Conservation (phyloP, 805 yeast genomes). For the Teunomyces aglyptinius region DNA sequence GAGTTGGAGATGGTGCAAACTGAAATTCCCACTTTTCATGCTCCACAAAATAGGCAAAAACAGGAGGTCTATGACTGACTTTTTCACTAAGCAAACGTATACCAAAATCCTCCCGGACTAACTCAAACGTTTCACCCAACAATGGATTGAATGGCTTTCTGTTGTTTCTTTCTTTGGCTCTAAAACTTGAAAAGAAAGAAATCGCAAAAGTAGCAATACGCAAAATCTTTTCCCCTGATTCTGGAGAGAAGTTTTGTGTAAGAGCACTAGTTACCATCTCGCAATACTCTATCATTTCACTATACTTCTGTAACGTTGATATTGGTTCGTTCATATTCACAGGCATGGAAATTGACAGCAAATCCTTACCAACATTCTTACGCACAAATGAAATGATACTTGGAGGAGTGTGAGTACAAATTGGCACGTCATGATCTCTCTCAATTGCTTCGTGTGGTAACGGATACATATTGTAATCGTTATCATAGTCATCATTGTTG, state of each 20-base stretch:
- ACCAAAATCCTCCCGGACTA: conserved; percentile 80
- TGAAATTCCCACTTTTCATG: conserved; percentile 66
- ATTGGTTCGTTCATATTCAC: conserved; percentile 92
- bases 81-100: conserved; percentile 78
- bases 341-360: conserved; percentile 86
- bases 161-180: conserved; percentile 70
- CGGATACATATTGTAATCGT: conserved; percentile 55
- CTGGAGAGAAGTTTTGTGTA: conserved; percentile 38
- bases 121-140: conserved; percentile 89
- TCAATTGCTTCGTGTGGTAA: conserved; percentile 50
- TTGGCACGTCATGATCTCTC: conserved; percentile 58
- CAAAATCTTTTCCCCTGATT: conserved; percentile 57
- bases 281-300: conserved; percentile 80
- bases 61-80: conserved; percentile 82
- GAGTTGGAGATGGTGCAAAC: conserved; percentile 69
- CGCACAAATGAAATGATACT: conserved; percentile 75
- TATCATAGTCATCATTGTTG: conserved; percentile 8
- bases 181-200: conserved; percentile 63
- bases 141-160: conserved; percentile 95
- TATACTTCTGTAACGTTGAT: conserved; percentile 71
- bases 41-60: conserved; percentile 80
- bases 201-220: conserved; percentile 81
- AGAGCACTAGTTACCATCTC: conserved; percentile 63
- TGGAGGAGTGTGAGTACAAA: conserved; percentile 72
- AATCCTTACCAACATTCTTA: conserved; percentile 90